phyloP scores from a whole-genome alignment of 306 rosid species.

The Arachis hypogaea region DNA sequence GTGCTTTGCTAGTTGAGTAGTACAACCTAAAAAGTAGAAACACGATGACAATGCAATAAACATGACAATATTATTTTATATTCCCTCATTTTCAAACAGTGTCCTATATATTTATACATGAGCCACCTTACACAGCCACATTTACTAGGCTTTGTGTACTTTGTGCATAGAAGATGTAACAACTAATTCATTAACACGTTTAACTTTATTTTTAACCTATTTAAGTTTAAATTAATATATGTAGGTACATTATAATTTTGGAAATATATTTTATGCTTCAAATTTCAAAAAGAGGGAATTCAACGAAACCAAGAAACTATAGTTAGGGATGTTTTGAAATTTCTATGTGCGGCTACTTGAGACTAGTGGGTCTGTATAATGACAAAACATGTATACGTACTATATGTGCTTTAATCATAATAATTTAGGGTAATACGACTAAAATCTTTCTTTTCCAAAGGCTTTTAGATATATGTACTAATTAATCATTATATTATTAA shows the following conservation, averaged over 20 bases:
- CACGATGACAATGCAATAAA: not conserved
- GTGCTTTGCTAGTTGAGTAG: not conserved
- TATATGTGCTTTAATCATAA: constrained; percentile 8
- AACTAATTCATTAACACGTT: too few species aligned
- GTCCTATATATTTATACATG: not conserved
- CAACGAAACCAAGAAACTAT: not conserved
- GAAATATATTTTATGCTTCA: too few species aligned
- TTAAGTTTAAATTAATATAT: too few species aligned
- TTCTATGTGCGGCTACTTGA: constrained; percentile 38
- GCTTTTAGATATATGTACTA: not conserved
- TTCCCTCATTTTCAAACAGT: not conserved
- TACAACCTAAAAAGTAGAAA: constrained; percentile 6
- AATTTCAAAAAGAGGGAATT: not conserved
- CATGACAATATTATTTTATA: not conserved
- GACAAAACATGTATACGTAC: not conserved
- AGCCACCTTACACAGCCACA: too few species aligned
- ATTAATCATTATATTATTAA: too few species aligned
- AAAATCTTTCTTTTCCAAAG: constrained; percentile 1
- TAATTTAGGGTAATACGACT: not conserved
- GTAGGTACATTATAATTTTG: too few species aligned
- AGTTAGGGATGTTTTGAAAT: constrained; percentile 12
- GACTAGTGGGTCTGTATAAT: constrained; percentile 1
- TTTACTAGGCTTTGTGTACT: too few species aligned
- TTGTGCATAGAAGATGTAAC: too few species aligned
- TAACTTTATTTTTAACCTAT: too few species aligned